These are phyloP conservation scores for Beta vulgaris DNA, from an alignment of 148 eudicot species.

Conservation along the genomic window DNA sequence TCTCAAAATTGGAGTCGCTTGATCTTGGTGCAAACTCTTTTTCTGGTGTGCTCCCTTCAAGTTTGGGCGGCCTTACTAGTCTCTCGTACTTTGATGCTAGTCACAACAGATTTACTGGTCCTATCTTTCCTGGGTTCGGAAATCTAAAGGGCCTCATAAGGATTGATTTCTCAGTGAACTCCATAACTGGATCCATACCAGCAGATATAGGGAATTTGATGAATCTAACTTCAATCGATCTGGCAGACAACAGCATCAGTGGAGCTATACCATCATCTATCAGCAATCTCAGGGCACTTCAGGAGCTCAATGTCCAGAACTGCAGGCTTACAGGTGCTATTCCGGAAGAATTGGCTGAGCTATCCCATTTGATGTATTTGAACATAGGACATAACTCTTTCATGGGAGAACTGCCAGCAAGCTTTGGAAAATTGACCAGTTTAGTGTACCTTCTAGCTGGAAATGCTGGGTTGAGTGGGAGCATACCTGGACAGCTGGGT, in stretches of 20 bases:
- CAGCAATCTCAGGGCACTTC: constrained; percentile 49
- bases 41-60: constrained; percentile 66
- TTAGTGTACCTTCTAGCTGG: constrained; percentile 54
- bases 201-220: constrained; percentile 43
- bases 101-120: constrained; percentile 56
- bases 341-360: constrained; percentile 58
- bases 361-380: constrained; percentile 49
- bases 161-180: constrained; percentile 67
- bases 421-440: constrained; percentile 56
- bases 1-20: constrained; percentile 56
- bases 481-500: constrained; percentile 66
- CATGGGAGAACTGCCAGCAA: constrained; percentile 61
- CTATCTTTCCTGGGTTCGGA: constrained; percentile 53
- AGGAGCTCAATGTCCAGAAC: constrained; percentile 47
- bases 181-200: constrained; percentile 60
- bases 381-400: constrained; percentile 67
- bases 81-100: constrained; percentile 60
- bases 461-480: constrained; percentile 60
- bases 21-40: constrained; percentile 68
- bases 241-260: constrained; percentile 40
- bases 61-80: constrained; percentile 48
- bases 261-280: constrained; percentile 58
- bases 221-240: constrained; percentile 35
- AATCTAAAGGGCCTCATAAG: constrained; percentile 41
- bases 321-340: constrained; percentile 61